Conservation (phyloP, 2,329 filamentous ascomycete genomes). For the Alternaria conjuncta region DNA sequence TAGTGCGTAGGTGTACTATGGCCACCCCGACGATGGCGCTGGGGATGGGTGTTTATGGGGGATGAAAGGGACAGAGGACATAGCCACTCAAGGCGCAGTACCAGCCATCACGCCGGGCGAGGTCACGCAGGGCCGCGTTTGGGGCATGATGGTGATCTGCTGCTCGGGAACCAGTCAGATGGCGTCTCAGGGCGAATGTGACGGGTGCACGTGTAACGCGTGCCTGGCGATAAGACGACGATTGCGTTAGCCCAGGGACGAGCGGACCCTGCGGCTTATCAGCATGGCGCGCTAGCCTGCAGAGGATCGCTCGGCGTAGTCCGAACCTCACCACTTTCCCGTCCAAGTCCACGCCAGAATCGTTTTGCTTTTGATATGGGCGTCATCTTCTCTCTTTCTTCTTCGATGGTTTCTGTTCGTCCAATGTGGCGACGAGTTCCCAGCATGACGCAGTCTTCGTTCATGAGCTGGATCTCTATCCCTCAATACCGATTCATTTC, state of each 20-base stretch:
- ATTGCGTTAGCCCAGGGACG: conserved; percentile 1
- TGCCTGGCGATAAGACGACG: conserved; percentile 13
- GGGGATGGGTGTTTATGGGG: conserved; percentile 8
- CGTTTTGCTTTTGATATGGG: background rate
- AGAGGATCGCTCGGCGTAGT: conserved; percentile 2
- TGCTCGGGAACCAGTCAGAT: conserved; percentile 11
- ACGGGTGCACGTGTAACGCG: conserved; percentile 18
- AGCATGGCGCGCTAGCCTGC: conserved; percentile 5
- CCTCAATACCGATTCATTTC: background rate
- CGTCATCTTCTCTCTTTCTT: background rate
- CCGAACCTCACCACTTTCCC: background rate
- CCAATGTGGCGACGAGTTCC: background rate
- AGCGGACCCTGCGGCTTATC: conserved; percentile 10
- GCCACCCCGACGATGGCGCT: conserved; percentile 1
- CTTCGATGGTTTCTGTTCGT: background rate
- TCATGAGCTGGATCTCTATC: background rate
- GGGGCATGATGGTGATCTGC: conserved; percentile 41
- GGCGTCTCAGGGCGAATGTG: conserved; percentile 11
- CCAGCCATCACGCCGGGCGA: conserved; percentile 25
- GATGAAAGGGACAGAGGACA: conserved; percentile 23
- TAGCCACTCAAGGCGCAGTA: conserved; percentile 45
- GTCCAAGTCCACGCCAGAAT: background rate
- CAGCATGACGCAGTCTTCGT: background rate
- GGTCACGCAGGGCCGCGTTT: conserved; percentile 40
- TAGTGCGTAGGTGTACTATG: conserved; percentile 1